Percentiles rank a stretch among this genome's conserved stretches.
Evolutionary conservation across 805 yeast species (phyloP).

Genomic region (Pichia scutulata): DNA sequence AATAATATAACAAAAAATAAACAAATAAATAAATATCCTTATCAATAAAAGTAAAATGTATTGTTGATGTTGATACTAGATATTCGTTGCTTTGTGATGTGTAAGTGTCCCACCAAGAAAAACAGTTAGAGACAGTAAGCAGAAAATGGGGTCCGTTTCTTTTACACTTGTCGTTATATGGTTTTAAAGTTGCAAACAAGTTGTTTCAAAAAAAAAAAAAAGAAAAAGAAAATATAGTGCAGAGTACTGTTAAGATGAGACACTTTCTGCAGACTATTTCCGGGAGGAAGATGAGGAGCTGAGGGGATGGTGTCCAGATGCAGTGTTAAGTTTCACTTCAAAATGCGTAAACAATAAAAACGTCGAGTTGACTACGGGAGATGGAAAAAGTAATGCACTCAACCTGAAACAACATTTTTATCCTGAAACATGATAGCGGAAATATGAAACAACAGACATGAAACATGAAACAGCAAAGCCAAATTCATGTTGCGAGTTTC

Average conservation of each 20-base stretch:
- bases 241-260: neutral
- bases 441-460: neutral
- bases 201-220: neutral
- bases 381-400: neutral
- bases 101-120: neutral
- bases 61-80: neutral
- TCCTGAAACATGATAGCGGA: too few relatives aligned
- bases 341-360: neutral
- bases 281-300: neutral
- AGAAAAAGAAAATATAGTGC: too few relatives aligned
- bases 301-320: neutral
- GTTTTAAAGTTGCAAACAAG: neutral
- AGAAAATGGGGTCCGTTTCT: neutral
- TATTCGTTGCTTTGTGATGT: neutral
- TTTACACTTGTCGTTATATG: neutral
- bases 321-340: neutral
- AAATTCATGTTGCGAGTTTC: neutral
- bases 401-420: neutral
- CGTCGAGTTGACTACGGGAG: neutral
- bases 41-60: neutral
- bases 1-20: neutral
- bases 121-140: neutral
- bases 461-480: neutral
- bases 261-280: neutral
- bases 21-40: neutral